Conservation (phyloP, 495 filamentous ascomycete genomes). For the Penicilliopsis zonata region DNA sequence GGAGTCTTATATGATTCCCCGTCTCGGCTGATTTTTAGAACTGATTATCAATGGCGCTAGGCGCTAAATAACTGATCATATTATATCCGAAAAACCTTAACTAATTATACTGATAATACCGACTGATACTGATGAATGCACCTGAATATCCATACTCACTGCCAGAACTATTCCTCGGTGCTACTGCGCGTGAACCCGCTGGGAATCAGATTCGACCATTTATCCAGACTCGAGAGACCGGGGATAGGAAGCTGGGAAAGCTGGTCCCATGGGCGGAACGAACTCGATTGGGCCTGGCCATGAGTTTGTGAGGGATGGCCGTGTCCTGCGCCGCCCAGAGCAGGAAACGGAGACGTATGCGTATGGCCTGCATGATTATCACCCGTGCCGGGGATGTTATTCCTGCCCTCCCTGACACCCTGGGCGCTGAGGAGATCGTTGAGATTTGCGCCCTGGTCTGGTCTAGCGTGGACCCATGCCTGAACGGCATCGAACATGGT, state of each 20-base stretch:
- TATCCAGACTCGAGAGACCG: conserved; percentile 26
- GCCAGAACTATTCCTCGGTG: conserved; percentile 6
- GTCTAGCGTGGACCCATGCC: conserved; percentile 56
- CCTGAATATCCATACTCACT: not conserved
- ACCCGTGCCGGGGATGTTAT: no score
- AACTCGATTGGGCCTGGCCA: conserved; percentile 6
- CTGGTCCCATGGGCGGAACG: conserved; percentile 24
- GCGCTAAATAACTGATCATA: no score
- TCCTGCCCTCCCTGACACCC: conserved; percentile 68
- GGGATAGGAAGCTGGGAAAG: conserved; percentile 30
- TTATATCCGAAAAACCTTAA: no score
- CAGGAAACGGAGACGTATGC: conserved; percentile 17
- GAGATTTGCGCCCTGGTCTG: conserved; percentile 49
- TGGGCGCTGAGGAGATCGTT: conserved; percentile 62
- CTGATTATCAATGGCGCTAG: no score
- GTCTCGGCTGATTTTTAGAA: no score
- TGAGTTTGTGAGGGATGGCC: conserved; percentile 8
- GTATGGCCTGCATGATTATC: conserved; percentile 23
- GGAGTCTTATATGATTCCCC: no score
- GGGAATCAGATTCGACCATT: conserved; percentile 30
- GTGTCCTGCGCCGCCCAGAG: conserved; percentile 9
- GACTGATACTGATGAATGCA: no score
- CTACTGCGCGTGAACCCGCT: conserved; percentile 23
- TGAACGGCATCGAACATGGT: conserved; percentile 79
- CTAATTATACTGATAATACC: no score